Percentiles rank a stretch among this genome's conserved stretches.
Conservation (phyloP, 2,329 filamentous ascomycete genomes). For the Penicillium sp. region DNA sequence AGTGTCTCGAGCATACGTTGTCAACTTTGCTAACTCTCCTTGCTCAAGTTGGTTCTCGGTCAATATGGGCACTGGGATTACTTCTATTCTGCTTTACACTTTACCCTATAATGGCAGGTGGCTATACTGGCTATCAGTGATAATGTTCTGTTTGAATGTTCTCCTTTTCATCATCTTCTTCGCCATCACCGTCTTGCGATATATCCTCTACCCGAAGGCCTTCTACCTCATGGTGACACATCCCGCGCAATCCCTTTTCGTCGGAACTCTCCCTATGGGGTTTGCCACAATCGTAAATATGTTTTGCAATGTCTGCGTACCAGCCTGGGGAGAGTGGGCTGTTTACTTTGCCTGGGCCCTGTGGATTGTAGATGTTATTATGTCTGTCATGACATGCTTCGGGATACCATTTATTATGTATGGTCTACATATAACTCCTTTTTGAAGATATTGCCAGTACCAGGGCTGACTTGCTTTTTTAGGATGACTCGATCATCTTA, state of each 20-base stretch:
- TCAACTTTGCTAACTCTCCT: not conserved
- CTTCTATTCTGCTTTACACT: not conserved
- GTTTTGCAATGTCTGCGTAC: not conserved
- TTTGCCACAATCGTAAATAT: not conserved
- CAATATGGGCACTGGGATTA: not conserved
- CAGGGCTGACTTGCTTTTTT: not conserved
- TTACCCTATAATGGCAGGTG: not conserved
- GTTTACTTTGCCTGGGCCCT: not conserved
- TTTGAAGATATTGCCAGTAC: too few species aligned
- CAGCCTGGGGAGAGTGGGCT: not conserved
- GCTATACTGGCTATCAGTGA: not conserved
- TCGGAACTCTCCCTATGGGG: not conserved
- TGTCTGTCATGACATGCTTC: not conserved
- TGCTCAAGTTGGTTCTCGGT: not conserved
- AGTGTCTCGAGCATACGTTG: not conserved
- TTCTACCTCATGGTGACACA: not conserved
- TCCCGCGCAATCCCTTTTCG: not conserved
- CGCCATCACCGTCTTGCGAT: not conserved
- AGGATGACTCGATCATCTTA: not conserved
- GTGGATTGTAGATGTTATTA: not conserved
- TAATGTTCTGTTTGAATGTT: not conserved
- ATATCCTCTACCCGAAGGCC: not conserved
- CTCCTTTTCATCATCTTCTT: not conserved
- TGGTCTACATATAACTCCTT: not conserved
- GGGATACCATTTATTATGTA: not conserved